Percentiles rank a stretch among this genome's conserved stretches.
phyloP scores from a whole-genome alignment of 495 filamentous ascomycete species.

The Aspergillus leporis region DNA sequence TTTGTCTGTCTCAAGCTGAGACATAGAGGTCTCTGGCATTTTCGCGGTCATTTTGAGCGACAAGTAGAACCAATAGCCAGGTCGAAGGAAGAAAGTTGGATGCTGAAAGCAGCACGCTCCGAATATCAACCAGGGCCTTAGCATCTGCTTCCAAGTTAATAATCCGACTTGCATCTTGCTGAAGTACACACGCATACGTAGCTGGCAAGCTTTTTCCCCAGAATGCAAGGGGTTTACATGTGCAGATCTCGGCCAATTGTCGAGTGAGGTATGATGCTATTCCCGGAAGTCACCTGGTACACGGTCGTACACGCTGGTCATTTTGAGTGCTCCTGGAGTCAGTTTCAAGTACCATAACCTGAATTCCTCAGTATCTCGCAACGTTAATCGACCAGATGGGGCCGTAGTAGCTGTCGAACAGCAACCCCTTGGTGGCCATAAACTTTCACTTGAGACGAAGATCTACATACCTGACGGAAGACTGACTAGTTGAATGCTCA shows the following conservation, averaged over 20 bases:
- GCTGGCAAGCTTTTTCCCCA: constrained; percentile 2
- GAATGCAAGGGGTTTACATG: background rate
- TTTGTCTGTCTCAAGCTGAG: constrained; percentile 23
- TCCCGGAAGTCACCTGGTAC: background rate
- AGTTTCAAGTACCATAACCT: background rate
- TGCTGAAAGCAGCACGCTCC: background rate
- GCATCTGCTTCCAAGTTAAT: background rate
- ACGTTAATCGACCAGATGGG: background rate
- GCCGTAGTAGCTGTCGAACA: background rate
- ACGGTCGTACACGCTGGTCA: background rate
- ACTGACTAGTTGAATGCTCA: constrained; percentile 1
- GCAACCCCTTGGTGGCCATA: background rate
- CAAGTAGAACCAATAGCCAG: background rate
- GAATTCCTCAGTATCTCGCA: background rate
- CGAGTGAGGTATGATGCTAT: constrained; percentile 4
- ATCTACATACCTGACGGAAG: constrained; percentile 3
- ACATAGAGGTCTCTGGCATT: constrained; percentile 13
- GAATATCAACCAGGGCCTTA: background rate
- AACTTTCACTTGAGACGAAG: background rate
- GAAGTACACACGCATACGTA: constrained; percentile 3
- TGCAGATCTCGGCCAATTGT: constrained; percentile 1
- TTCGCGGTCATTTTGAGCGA: constrained; percentile 1
- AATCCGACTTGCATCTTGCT: background rate
- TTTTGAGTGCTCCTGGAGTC: background rate
- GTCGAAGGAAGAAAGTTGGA: background rate